Evolutionary conservation across 371 early-diverging fungal species (phyloP).

Genomic region (Apophysomyces ossiformis): DNA sequence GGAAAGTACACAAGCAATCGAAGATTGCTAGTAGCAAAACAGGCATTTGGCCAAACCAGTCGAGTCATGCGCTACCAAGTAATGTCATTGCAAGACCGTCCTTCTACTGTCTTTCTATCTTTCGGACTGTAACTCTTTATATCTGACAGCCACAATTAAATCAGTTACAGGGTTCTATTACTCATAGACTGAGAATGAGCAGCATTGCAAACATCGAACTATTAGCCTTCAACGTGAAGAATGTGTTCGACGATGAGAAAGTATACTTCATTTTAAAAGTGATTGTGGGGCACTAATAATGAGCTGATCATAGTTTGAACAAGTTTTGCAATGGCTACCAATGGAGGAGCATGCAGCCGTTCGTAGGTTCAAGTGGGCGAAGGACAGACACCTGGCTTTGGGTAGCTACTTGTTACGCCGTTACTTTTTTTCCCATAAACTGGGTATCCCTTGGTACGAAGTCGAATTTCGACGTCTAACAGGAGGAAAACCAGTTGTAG

Average conservation of each 20-base stretch:
- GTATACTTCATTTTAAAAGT: constrained; percentile 3
- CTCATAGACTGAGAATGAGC: constrained; percentile 10
- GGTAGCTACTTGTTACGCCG: constrained; percentile 40
- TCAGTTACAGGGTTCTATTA: not conserved
- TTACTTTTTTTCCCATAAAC: constrained; percentile 31
- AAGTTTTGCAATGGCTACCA: constrained; percentile 35
- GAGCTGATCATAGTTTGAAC: constrained; percentile 26
- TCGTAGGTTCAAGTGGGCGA: constrained; percentile 35
- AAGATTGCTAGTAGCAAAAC: too few species aligned
- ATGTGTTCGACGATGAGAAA: constrained; percentile 25
- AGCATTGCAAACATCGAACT: constrained; percentile 12
- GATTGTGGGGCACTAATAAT: not conserved
- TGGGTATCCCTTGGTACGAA: constrained; percentile 26
- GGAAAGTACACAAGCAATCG: too few species aligned
- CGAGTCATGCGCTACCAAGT: too few species aligned
- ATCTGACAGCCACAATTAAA: too few species aligned
- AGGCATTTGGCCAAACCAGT: too few species aligned
- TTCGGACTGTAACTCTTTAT: too few species aligned
- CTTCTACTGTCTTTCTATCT: too few species aligned
- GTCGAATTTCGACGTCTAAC: constrained; percentile 27
- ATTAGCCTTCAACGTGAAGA: constrained; percentile 24
- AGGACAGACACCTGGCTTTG: constrained; percentile 39
- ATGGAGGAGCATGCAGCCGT: constrained; percentile 29
- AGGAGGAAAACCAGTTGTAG: constrained; percentile 33
- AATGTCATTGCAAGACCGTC: too few species aligned